Base-by-base conservation (phyloP, 768 basidiomycete genomes). In the Termitomyces sp. region DNA sequence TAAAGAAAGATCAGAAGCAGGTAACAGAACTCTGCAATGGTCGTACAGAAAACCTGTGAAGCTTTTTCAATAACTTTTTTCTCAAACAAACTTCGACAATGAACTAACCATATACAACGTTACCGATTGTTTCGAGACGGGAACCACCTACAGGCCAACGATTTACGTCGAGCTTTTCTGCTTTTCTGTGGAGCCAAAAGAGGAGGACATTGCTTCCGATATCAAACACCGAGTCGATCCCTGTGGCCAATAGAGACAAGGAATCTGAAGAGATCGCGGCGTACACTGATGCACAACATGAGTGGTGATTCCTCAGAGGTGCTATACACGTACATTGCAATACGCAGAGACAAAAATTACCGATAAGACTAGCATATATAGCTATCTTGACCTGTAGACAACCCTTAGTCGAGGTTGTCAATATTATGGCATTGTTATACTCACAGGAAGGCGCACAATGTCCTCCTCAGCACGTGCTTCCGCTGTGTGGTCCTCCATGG, bases 141-240 rank as follows among this genome's bases (percentile, higher is more conserved):
- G 89, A 83, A 38, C 94, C 94, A 49, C 94, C 87, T 3, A 93
- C 88, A 30, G 95, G 94, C 94, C 93, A 98, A 62, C 89, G 89
- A 69, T 87, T 91, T 43, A 75, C 62, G 65, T 97, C 94, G 59
- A 96, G 78, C 35, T 63, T 77, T 11, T 64, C 71, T 1, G 92
- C 85, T 63, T 92, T 87, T 62, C 75, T 75, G 71, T 98, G 87
- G 2, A 95, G 74, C 78, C 81, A 85, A 62, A 84, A 88, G 3
- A 94, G 77, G n/a, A 94, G 74, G 45, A 92, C 68, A 63, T 92
- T 94, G 66, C 89, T 91, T 45, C 87, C 87, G 60, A 91, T 78
- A 67, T 94, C 93, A 65, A 87, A 91, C 15, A 90, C 75, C 12
- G 94, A 85, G 67, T 98, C 96, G 65, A 95, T 89, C 9, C 81